Conservation (phyloP, 2,329 filamentous ascomycete genomes). For the Ophioceras dolichostomum region DNA sequence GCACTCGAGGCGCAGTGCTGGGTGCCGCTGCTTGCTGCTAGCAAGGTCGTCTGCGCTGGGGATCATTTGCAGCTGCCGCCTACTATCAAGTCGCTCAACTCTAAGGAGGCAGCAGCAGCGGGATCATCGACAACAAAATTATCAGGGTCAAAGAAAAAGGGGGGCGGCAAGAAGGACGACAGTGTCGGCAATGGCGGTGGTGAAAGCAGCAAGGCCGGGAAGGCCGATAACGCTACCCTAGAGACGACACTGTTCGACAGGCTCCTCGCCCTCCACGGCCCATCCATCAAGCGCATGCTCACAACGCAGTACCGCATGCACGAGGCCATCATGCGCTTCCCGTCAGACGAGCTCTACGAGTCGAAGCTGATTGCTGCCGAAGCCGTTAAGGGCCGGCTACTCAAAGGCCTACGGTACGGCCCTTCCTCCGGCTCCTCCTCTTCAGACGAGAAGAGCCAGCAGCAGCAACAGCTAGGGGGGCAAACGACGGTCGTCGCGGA, state of each 20-base stretch:
- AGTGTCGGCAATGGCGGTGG: not conserved
- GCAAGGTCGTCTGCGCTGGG: conserved; percentile 81
- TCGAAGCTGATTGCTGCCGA: conserved; percentile 71
- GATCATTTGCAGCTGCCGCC: conserved; percentile 92
- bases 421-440: too few species aligned
- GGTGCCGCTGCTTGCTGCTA: conserved; percentile 73
- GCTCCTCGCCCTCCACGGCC: conserved; percentile 68
- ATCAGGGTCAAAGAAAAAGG: conserved; percentile 15
- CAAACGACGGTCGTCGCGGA: conserved; percentile 54
- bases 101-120: too few species aligned
- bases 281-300: conserved; percentile 81
- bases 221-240: conserved; percentile 40
- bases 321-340: conserved; percentile 87
- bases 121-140: too few species aligned
- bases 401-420: conserved; percentile 62
- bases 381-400: conserved; percentile 58
- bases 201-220: conserved; percentile 15
- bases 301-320: conserved; percentile 99
- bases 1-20: conserved; percentile 95
- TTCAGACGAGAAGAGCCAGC: too few species aligned
- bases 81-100: conserved; percentile 73
- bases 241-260: conserved; percentile 92
- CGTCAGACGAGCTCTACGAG: conserved; percentile 80
- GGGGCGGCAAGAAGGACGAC: not conserved
- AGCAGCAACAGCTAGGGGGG: too few species aligned